These are phyloP conservation scores for Penicillium fuscoglaucum DNA, from an alignment of 2,329 filamentous ascomycete species.

Conservation along the genomic window DNA sequence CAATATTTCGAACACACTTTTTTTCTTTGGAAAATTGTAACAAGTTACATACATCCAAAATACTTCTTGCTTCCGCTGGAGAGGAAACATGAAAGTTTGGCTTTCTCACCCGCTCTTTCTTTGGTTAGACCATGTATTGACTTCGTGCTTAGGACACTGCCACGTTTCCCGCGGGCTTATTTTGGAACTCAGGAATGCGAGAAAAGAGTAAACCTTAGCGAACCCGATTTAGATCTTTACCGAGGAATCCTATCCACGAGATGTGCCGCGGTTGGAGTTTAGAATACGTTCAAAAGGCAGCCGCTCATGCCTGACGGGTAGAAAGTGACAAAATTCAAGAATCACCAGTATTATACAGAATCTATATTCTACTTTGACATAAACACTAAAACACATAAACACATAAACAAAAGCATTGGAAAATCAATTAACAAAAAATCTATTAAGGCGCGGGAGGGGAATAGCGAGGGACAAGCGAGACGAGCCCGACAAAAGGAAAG, in stretches of 20 bases:
- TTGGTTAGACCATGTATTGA: neutral
- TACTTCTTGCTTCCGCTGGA: neutral
- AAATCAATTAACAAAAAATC: neutral
- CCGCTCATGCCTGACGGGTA: neutral
- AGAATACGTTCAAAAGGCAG: neutral
- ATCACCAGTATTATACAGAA: conserved; percentile 1
- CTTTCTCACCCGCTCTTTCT: neutral
- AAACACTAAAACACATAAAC: neutral
- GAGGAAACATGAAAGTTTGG: too few species aligned
- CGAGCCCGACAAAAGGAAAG: neutral
- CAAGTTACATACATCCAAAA: neutral
- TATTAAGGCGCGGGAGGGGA: neutral
- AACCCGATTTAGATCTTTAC: neutral
- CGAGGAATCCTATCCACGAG: neutral
- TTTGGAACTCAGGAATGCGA: conserved; percentile 3
- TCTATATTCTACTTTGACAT: neutral
- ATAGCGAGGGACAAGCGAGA: neutral
- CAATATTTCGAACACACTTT: neutral
- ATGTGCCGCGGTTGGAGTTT: neutral
- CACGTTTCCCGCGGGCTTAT: conserved; percentile 7
- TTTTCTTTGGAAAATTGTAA: too few species aligned
- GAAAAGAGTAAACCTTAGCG: neutral
- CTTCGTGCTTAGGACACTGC: conserved; percentile 4
- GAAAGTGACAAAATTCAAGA: neutral
- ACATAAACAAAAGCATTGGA: neutral